Base-by-base conservation (phyloP, 306 rosid species). In the Arachis stenosperma region DNA sequence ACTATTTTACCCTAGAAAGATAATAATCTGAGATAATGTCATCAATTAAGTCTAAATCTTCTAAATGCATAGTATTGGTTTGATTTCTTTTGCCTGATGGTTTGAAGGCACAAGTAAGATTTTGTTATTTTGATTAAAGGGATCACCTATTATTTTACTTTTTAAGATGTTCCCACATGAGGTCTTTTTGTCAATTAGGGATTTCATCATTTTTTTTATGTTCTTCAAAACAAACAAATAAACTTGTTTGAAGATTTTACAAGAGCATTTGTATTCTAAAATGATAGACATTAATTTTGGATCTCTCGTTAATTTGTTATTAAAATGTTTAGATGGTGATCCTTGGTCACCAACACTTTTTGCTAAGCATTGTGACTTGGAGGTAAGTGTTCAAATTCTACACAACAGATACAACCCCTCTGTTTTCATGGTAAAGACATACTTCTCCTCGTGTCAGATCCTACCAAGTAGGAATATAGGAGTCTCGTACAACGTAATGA, bases 1-100 rank as follows among this genome's bases (percentile, higher is more conserved):
- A 65, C 54, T 10, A 48, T 66, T 57, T 12, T 66, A 42, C 12
- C 6, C 39, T 6, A 33, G 48, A 66, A 27, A 11, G 58, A 5
- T 44, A 61, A 66, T 36, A 30, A 27, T 13, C n/a, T 67, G 58
- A 48, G 44, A 10, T 13, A 67, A 11, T 51, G 48, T 50, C 30
- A 30, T 67, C 46, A 48, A 66, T 29, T 47, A 29, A 67, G 46
- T 13, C 8, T 48, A 68, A 37, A 53, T 4, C 48, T 69, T 69
- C 10, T 54, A 44, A 29, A 71, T 43, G 57, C 33, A 58, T 44
- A 13, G 58, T 36, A 46, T 33, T 43, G 8, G 43, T 63, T 37
- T 40, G 53, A 53, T 51, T 40, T 58, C 22, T 15, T 22, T 39
- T 69, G 39, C 64, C 8, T 7, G 12, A 65, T 22, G 55, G 12